These are phyloP conservation scores for Babesia gibsoni DNA, from an alignment of 169 alveolate genomes.

Conservation along the genomic window DNA sequence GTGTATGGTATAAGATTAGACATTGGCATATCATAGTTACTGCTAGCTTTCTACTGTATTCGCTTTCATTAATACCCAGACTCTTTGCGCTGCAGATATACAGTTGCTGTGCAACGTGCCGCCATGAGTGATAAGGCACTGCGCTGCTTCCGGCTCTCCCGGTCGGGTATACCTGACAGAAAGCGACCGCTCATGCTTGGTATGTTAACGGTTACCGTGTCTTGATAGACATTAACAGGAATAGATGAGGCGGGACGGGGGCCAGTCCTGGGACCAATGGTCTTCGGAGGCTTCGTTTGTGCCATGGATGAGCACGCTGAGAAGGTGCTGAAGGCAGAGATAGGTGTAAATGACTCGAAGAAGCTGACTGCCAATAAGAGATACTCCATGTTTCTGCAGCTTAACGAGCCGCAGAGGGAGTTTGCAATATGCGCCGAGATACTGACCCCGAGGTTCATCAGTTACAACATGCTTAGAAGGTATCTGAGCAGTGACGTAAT, in stretches of 20 bases:
- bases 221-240: conserved; percentile 75
- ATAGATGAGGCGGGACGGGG: conserved; percentile 99
- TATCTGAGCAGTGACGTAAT: background rate
- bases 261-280: conserved; percentile 99
- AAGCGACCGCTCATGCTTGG: conserved; percentile 45
- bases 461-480: conserved; percentile 84
- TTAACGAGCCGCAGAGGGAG: conserved; percentile 60
- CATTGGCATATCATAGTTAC: no score
- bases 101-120: no score
- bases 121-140: conserved; percentile 20
- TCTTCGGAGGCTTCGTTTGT: conserved; percentile 93
- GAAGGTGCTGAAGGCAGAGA: conserved; percentile 67
- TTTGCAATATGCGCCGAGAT: conserved; percentile 78
- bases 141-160: conserved; percentile 52
- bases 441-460: conserved; percentile 80
- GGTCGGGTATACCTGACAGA: conserved; percentile 35
- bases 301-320: conserved; percentile 70
- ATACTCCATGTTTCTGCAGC: conserved; percentile 76
- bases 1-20: no score
- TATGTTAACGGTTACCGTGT: background rate
- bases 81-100: no score
- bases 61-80: background rate
- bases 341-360: conserved; percentile 87
- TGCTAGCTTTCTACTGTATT: no score
- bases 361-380: conserved; percentile 80